Conservation (phyloP, 192 early-diverging fungal species). For the Backusella liffmaniae region DNA sequence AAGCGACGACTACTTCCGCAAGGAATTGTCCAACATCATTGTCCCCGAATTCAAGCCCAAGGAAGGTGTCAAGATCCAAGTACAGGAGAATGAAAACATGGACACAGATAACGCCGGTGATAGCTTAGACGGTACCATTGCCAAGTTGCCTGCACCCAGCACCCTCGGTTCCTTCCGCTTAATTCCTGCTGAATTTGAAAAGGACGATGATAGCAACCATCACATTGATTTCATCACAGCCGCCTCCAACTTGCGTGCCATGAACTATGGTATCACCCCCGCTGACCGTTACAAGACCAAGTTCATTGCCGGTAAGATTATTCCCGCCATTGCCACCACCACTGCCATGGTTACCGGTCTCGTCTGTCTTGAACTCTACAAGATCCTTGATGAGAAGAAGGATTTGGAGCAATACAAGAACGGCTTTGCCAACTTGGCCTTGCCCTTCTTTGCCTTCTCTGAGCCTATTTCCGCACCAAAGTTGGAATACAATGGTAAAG, state of each 20-base stretch:
- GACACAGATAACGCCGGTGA: slow-evolving; percentile 32
- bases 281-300: slow-evolving; percentile 84
- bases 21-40: slow-evolving; percentile 53
- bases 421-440: slow-evolving; percentile 95
- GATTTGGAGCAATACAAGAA: slow-evolving; percentile 98
- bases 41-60: slow-evolving; percentile 88
- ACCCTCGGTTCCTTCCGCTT: slow-evolving; percentile 83
- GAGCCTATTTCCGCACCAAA: slow-evolving; percentile 94
- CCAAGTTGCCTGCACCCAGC: slow-evolving; percentile 74
- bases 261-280: slow-evolving; percentile 72
- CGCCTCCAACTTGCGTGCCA: slow-evolving; percentile 90
- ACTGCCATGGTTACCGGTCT: slow-evolving; percentile 96
- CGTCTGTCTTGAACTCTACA: slow-evolving; percentile 97
- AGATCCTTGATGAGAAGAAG: slow-evolving; percentile 73
- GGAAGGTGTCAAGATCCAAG: slow-evolving; percentile 95
- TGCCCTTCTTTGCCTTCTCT: slow-evolving; percentile 99
- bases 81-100: slow-evolving; percentile 80
- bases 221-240: slow-evolving; percentile 99
- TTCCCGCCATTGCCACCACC: slow-evolving; percentile 93
- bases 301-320: slow-evolving; percentile 89
- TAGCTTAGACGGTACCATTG: slow-evolving; percentile 62
- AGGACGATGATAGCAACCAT: slow-evolving; percentile 99
- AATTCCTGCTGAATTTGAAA: slow-evolving; percentile 94
- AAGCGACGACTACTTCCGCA: slow-evolving; percentile 70
- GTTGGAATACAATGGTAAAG: slow-evolving; percentile 80